Percentiles rank a stretch among this genome's conserved stretches.
Conservation (phyloP, 2,329 filamentous ascomycete genomes). For the Fusarium subglutinans region DNA sequence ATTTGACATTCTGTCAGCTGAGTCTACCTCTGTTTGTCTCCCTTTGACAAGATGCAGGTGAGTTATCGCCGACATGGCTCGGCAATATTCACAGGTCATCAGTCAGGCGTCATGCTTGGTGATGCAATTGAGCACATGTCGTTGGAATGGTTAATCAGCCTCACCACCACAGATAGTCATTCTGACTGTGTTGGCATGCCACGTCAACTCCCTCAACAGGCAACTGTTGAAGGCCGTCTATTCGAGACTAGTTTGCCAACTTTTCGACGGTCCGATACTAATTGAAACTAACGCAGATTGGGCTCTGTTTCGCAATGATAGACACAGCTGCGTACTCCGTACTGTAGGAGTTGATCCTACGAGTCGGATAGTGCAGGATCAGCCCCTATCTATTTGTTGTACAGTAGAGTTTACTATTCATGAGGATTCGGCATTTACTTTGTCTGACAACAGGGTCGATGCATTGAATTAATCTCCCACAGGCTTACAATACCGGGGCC, state of each 20-base stretch:
- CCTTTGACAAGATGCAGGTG: slow-evolving; percentile 24
- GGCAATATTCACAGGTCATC: slow-evolving; percentile 2
- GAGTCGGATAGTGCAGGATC: not conserved
- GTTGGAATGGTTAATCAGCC: slow-evolving; percentile 21
- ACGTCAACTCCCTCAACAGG: slow-evolving; percentile 34
- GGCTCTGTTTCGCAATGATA: slow-evolving; percentile 28
- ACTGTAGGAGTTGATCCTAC: not conserved
- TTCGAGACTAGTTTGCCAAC: slow-evolving; percentile 9
- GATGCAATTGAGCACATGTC: slow-evolving; percentile 22
- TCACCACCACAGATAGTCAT: slow-evolving; percentile 1
- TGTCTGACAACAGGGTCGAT: slow-evolving; percentile 1
- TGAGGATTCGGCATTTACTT: not conserved
- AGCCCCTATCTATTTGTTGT: slow-evolving; percentile 13
- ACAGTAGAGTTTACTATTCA: not conserved
- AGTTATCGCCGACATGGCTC: slow-evolving; percentile 33
- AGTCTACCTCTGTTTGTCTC: slow-evolving; percentile 14
- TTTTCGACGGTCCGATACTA: slow-evolving; percentile 14
- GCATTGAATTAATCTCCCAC: slow-evolving; percentile 40
- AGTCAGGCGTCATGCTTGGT: slow-evolving; percentile 21
- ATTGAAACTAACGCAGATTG: slow-evolving; percentile 2
- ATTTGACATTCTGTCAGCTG: slow-evolving; percentile 22
- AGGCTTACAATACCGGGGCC: slow-evolving; percentile 22
- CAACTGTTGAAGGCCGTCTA: slow-evolving; percentile 28
- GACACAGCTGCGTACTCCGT: not conserved
- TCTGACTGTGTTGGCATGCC: slow-evolving; percentile 36